Conservation (phyloP, 1,284 basidiomycete species). For the Caloboletus inedulis region DNA sequence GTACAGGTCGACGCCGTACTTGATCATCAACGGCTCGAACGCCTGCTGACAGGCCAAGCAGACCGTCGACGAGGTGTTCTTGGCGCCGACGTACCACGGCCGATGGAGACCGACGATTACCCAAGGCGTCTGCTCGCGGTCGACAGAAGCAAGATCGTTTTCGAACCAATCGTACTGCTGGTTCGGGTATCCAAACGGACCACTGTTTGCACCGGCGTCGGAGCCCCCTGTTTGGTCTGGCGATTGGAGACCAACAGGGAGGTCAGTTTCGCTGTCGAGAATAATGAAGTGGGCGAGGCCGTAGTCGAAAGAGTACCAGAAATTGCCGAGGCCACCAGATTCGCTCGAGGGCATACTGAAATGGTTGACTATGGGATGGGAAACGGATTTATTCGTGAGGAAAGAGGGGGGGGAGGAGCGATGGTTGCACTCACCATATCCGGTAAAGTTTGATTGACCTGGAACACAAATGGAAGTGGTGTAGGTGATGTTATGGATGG, state of each 20-base stretch:
- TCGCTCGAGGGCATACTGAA: slow-evolving; percentile 30
- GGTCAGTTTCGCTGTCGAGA: slow-evolving; percentile 25
- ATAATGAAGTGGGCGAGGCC: slow-evolving; percentile 29
- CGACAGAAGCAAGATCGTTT: slow-evolving; percentile 23
- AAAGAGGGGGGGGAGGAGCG: too few relatives aligned
- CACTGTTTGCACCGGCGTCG: slow-evolving; percentile 19
- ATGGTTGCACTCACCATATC: slow-evolving; percentile 23
- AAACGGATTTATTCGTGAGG: neutral
- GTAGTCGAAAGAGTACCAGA: slow-evolving; percentile 34
- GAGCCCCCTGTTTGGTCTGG: slow-evolving; percentile 21
- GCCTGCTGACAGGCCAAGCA: slow-evolving; percentile 28
- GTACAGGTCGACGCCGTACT: slow-evolving; percentile 32
- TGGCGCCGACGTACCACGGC: slow-evolving; percentile 24
- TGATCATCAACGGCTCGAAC: slow-evolving; percentile 31
- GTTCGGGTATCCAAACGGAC: slow-evolving; percentile 28
- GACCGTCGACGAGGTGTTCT: slow-evolving; percentile 9
- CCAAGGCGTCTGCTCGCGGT: slow-evolving; percentile 27
- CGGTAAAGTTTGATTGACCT: slow-evolving; percentile 29
- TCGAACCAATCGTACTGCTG: slow-evolving; percentile 30
- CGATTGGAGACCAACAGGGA: slow-evolving; percentile 24
- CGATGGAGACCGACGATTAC: slow-evolving; percentile 28
- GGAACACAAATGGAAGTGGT: slow-evolving; percentile 27
- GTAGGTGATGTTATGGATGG: slow-evolving; percentile 27
- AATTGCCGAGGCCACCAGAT: slow-evolving; percentile 28
- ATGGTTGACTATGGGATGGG: slow-evolving; percentile 22